Base-by-base conservation (phyloP, 805 yeast genomes). In the Metschnikowia sp. region DNA sequence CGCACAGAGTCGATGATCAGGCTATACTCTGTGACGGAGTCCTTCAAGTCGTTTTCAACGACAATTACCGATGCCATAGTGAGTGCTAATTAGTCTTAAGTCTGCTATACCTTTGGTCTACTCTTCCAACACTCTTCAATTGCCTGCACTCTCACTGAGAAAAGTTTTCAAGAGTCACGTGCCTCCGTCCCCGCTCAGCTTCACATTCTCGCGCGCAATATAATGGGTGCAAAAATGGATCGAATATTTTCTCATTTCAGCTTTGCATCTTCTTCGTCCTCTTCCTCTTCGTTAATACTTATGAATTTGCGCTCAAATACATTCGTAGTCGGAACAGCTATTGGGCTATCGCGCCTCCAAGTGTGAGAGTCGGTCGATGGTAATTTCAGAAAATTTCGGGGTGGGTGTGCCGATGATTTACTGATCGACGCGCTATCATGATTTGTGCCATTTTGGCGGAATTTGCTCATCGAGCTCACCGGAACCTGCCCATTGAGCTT, bases 21-120 rank as follows among this genome's bases (percentile, higher is more conserved):
- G 32, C 66, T 69, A 49, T 68, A 70, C 54, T 72, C 77, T 42
- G 58, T 60, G 45, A 72, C 63, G 29, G 74, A 70, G 57, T 68
- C 74, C 49, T 60, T 63, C 52, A 73, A 60, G 55, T 68, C 74
- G 59, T 64, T 70, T 48, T 73, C 76, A 22, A 73, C 74, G 41
- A 72, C 69, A 50, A 73, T 64, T 47, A 72, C 76, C 36, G 77
- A 69, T 45, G 72, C 64, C 76, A 72, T 70, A 40, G 19, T 40
- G 53, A 42, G n/a, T 32, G 48, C 18, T 46, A 32, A 29, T 18
- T 18, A 32, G 40, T 32, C 29, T 22, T 38, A 32, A 26, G 18
- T 33, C 33, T 37, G 30, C 33, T 36, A 22, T 22, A 22, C 6
- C 22, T 31, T 38, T 7, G 10, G 40, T 48, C 30, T 42, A 44